Evolutionary conservation across 2,329 filamentous ascomycete genomes (phyloP).

Genomic region (Decorospora gaudefroyi): DNA sequence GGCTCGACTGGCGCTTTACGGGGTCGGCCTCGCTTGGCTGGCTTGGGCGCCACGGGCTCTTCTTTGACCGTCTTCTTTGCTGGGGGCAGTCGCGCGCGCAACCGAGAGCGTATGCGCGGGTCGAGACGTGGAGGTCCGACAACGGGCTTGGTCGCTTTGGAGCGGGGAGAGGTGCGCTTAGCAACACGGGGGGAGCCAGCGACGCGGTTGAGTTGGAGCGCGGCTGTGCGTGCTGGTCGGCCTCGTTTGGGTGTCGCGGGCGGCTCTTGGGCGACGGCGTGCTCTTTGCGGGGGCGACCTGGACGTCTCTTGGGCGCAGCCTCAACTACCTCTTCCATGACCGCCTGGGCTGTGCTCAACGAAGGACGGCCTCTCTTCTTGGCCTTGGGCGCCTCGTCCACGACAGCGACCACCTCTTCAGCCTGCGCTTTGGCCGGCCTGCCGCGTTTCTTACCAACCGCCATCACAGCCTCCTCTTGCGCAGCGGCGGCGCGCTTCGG

Average conservation of each 20-base stretch:
- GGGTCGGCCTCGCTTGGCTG: slow-evolving; percentile 27
- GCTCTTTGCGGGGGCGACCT: slow-evolving; percentile 14
- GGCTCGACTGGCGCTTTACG: slow-evolving; percentile 17
- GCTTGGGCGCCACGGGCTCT: slow-evolving; percentile 5
- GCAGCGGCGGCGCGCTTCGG: slow-evolving; percentile 15
- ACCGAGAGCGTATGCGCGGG: slow-evolving; percentile 27
- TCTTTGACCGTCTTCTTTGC: slow-evolving; percentile 15
- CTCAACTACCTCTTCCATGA: slow-evolving; percentile 6
- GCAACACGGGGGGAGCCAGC: slow-evolving; percentile 28
- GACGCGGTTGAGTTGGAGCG: slow-evolving; percentile 21
- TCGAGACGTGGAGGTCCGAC: slow-evolving; percentile 21
- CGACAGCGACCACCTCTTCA: slow-evolving; percentile 11
- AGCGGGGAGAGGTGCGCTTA: slow-evolving; percentile 21
- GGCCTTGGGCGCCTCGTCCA: slow-evolving; percentile 11
- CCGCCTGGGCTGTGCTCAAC: slow-evolving; percentile 6
- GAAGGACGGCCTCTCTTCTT: slow-evolving; percentile 23
- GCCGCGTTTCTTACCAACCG: slow-evolving; percentile 27
- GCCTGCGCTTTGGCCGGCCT: slow-evolving; percentile 21
- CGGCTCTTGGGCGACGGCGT: slow-evolving; percentile 1
- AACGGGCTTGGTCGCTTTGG: slow-evolving; percentile 12
- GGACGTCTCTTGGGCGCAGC: slow-evolving; percentile 17
- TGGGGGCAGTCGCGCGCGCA: slow-evolving; percentile 26
- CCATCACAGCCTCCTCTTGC: slow-evolving; percentile 9
- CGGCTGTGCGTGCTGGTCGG: slow-evolving; percentile 20
- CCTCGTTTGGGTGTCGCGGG: slow-evolving; percentile 17